A percentile compares a stretch with the other conserved stretches of the same genome.
Evolutionary conservation across 805 yeast species (phyloP).

Genomic region (Candida corydali): DNA sequence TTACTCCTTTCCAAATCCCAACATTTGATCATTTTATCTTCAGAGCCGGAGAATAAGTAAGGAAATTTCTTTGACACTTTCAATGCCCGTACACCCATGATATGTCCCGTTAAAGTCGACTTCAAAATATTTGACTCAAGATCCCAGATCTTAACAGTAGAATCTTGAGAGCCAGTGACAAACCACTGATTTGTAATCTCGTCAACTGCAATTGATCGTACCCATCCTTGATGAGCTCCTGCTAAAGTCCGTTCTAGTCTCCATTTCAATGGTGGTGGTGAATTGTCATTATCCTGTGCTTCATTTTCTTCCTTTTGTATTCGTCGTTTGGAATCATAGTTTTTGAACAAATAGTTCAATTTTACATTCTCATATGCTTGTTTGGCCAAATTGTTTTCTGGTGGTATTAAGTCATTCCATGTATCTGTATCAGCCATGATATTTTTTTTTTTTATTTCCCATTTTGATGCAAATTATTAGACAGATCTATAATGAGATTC

Average conservation of each 20-base stretch:
- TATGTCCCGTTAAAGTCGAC: constrained; percentile 83
- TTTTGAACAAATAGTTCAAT: constrained; percentile 18
- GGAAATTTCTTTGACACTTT: constrained; percentile 75
- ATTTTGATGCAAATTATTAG: background rate
- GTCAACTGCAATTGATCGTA: constrained; percentile 74
- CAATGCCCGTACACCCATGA: constrained; percentile 80
- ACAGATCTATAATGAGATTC: constrained; percentile 1
- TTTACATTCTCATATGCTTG: constrained; percentile 27
- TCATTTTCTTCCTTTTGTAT: constrained; percentile 1
- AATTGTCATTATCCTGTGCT: constrained; percentile 1
- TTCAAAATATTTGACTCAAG: constrained; percentile 60
- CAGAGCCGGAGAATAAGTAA: constrained; percentile 86
- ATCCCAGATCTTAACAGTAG: constrained; percentile 91
- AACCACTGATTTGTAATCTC: constrained; percentile 83
- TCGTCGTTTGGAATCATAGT: constrained; percentile 3
- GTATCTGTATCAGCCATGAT: constrained; percentile 1
- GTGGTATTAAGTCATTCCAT: constrained; percentile 20
- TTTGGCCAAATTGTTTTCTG: too few species aligned
- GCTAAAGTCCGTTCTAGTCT: constrained; percentile 65
- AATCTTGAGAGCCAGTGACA: constrained; percentile 86
- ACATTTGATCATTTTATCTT: constrained; percentile 87
- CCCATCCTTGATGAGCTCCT: constrained; percentile 91
- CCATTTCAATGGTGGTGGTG: constrained; percentile 41
- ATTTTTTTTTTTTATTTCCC: constrained; percentile 2
- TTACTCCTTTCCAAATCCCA: constrained; percentile 93